phyloP scores from a whole-genome alignment of 1,284 basidiomycete genomes.

The Vanrija pseudolonga region DNA sequence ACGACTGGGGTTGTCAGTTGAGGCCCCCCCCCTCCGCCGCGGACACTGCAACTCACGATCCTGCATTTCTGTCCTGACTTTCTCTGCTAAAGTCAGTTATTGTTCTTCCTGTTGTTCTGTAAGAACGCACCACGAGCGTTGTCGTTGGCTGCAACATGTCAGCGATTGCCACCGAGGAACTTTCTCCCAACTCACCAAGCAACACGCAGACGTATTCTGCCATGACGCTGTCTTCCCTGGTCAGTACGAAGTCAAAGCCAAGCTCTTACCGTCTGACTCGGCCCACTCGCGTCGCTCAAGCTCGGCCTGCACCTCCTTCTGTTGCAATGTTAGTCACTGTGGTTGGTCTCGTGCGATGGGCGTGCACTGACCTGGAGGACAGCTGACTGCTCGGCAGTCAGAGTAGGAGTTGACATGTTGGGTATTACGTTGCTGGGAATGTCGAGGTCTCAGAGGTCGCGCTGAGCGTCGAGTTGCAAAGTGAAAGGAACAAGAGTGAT shows the following conservation, averaged over 20 bases:
- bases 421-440: neutral
- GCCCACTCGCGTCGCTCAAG: conserved; percentile 46
- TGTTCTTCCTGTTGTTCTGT: neutral
- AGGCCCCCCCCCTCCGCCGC: no score
- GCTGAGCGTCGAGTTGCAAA: neutral
- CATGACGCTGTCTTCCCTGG: conserved; percentile 40
- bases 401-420: conserved; percentile 3
- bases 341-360: no score
- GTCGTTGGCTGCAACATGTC: conserved; percentile 35
- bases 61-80: conserved; percentile 42
- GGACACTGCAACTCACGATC: conserved; percentile 24
- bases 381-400: conserved; percentile 4
- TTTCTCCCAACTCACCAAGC: conserved; percentile 29
- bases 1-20: conserved; percentile 19
- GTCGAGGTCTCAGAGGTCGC: no score
- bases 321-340: conserved; percentile 2
- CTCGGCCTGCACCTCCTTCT: conserved; percentile 40
- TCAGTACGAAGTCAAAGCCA: neutral
- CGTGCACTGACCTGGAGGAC: conserved; percentile 6
- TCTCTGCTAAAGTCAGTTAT: conserved; percentile 24
- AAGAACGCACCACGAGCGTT: conserved; percentile 30
- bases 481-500: neutral
- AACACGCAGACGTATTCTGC: conserved; percentile 46
- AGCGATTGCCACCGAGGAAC: neutral
- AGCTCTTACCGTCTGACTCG: conserved; percentile 33